Base-by-base conservation (phyloP, 2,329 filamentous ascomycete species). In the Purpureocillium lavendulum region DNA sequence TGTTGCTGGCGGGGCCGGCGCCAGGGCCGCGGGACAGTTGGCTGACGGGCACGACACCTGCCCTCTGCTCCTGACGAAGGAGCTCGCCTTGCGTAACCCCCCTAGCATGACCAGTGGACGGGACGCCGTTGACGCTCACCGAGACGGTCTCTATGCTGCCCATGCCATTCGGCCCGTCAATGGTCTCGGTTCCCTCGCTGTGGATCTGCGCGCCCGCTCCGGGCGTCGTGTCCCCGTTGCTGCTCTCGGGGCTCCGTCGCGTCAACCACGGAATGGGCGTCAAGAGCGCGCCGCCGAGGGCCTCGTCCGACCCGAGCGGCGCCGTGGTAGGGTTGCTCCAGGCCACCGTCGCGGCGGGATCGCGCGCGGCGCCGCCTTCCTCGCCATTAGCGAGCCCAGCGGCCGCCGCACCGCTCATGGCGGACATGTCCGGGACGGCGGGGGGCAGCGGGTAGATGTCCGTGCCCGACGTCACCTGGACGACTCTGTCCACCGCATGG, bases 201-300 rank as follows among this genome's bases (percentile, higher is more conserved):
- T 81, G 76, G 12, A 75, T 64, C 41, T 67, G 68, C 32, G 60
- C 58, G 45, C 60, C 61, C 26, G 52, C 49, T 3, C 51, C 53
- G 12, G 42, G 21, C 21, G 21, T 33, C 18, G 43, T 12, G 8
- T 42, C 41, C 7, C 51, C 52, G 7, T 49, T 49, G 37, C 36
- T 50, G 40, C 49, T 56, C 39, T 59, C 55, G 4, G 57, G 55
- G 24, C 57, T 59, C 30, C 49, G 55, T 31, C 66, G 61, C 18
- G 63, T 70, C 37, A 97, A 67, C 92, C 92, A 98, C 0, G 89
- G 86, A 41, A 98, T 97, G 1, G 90, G 92, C 1, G 90, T 97
- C 36, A 98, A 70, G 14, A 96, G 70, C 0, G 92, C 92, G 7
- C 92, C 92, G 16, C 90, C 90, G 1, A 97, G 68, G 11, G 83